A percentile compares a stretch with the other conserved stretches of the same genome.
Conservation (phyloP, 768 basidiomycete genomes). For the Chiua virens region DNA sequence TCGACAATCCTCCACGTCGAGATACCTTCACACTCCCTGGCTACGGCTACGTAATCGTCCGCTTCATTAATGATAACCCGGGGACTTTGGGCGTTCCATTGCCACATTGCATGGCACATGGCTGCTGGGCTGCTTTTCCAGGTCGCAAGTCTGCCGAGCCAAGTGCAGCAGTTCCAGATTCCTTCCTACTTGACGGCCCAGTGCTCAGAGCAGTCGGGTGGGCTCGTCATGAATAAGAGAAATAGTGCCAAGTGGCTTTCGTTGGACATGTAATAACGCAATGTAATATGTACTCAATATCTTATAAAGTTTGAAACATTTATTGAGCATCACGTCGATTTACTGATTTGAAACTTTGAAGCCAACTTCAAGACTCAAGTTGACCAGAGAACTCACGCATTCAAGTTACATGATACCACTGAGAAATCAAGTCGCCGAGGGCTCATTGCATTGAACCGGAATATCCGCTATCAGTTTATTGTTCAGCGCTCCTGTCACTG, state of each 20-base stretch:
- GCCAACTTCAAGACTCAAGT: too few relatives aligned
- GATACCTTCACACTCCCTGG: slow-evolving; percentile 44
- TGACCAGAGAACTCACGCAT: too few relatives aligned
- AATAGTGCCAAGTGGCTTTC: slow-evolving; percentile 10
- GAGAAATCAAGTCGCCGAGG: too few relatives aligned
- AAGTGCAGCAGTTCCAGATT: slow-evolving; percentile 33
- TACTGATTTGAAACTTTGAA: too few relatives aligned
- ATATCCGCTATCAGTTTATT: too few relatives aligned
- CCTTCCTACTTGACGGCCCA: slow-evolving; percentile 36
- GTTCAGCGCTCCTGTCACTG: too few relatives aligned
- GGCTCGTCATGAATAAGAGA: slow-evolving; percentile 18
- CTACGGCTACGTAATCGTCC: slow-evolving; percentile 37
- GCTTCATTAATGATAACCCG: slow-evolving; percentile 45
- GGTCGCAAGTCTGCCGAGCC: slow-evolving; percentile 37
- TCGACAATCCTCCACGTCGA: slow-evolving; percentile 39
- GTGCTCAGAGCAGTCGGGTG: slow-evolving; percentile 34
- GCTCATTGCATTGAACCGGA: too few relatives aligned
- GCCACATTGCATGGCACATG: slow-evolving; percentile 42
- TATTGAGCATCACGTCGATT: too few relatives aligned
- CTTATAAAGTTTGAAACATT: neutral
- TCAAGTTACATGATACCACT: too few relatives aligned
- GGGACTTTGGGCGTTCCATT: slow-evolving; percentile 50
- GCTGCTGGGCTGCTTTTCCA: slow-evolving; percentile 42
- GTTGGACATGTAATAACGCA: slow-evolving; percentile 14
- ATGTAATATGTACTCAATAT: neutral